Evolutionary conservation across 2,329 filamentous ascomycete species (phyloP).

Genomic region (Fusarium sulawesiense): DNA sequence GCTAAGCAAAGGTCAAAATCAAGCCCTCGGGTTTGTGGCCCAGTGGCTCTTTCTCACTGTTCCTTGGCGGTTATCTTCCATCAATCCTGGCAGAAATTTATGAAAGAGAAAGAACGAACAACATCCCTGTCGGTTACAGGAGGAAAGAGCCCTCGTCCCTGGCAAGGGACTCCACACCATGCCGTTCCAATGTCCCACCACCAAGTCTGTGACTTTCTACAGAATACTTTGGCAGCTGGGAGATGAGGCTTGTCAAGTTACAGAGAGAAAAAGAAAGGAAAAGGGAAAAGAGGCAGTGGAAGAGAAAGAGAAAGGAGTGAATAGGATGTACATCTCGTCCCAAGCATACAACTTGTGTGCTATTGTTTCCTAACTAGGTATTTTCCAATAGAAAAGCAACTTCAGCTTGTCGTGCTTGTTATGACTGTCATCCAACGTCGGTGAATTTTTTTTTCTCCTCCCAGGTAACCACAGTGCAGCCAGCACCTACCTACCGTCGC

Average conservation of each 20-base stretch:
- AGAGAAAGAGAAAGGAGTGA: background rate
- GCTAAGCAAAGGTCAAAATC: constrained; percentile 23
- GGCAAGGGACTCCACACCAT: constrained; percentile 33
- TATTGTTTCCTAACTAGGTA: background rate
- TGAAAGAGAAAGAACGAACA: background rate
- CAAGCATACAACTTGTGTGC: background rate
- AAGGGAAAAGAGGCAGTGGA: background rate
- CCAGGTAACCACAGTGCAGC: background rate
- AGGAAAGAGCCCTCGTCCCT: constrained; percentile 25
- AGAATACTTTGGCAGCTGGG: background rate
- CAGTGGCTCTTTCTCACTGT: constrained; percentile 8
- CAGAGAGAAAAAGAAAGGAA: background rate
- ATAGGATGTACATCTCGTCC: background rate
- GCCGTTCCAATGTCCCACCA: background rate
- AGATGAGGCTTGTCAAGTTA: background rate
- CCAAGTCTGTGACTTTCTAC: background rate
- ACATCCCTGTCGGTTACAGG: constrained; percentile 22
- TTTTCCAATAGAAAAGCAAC: background rate
- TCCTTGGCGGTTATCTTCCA: constrained; percentile 24
- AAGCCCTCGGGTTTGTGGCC: constrained; percentile 7
- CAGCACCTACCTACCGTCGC: background rate
- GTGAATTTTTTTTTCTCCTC: background rate
- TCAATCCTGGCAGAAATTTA: constrained; percentile 16
- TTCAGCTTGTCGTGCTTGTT: background rate
- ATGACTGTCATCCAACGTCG: background rate